Base-by-base conservation (phyloP, 129 eudicot genomes). In the Escallonia rubra region DNA sequence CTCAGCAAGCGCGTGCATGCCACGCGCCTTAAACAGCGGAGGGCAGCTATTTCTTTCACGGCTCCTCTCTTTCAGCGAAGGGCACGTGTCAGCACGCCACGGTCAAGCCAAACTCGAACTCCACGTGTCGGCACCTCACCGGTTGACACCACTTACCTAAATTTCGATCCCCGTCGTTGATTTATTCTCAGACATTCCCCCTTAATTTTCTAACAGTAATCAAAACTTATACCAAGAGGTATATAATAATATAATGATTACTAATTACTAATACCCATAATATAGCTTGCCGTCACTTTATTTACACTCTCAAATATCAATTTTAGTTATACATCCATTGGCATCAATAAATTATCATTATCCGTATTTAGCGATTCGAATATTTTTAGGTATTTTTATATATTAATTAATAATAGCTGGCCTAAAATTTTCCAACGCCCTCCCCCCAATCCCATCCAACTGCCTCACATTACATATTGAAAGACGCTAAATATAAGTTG, bases 151-250 rank as follows among this genome's bases (percentile, higher is more conserved):
- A 3, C 13, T n/a, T 62, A 0, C 14, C 9, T 7, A 10, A 43
- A 7, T 38, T 63, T 68, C 54, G 14, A 79, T 79, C 83, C 12
- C 56, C n/a, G 47, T 74, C 83, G 79, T 78, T 43, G 15, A 12
- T 43, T 64, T 52, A 23, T 46, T 38, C 12, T 13, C 10, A 41
- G 16, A 16, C 70, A n/a, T n/a, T n/a, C n/a, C n/a, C 34, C 34
- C 34, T 23, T 23, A 23, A 23, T 1, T 23, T 23, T 23, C 34
- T 23, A 23, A 23, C 1, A 23, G 1, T 23, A 23, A 23, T 23
- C 34, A 23, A 23, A 23, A 23, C 34, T 23, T 23, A 23, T 23
- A 1, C 1, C 34, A 1, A 23, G 34, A 23, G 34, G 1, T 23
- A n/a, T n/a, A n/a, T n/a, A 23, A 23, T 23, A 23, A 23, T 23